phyloP scores from a whole-genome alignment of 1,284 basidiomycete genomes.

The Tranzscheliella williamsii region DNA sequence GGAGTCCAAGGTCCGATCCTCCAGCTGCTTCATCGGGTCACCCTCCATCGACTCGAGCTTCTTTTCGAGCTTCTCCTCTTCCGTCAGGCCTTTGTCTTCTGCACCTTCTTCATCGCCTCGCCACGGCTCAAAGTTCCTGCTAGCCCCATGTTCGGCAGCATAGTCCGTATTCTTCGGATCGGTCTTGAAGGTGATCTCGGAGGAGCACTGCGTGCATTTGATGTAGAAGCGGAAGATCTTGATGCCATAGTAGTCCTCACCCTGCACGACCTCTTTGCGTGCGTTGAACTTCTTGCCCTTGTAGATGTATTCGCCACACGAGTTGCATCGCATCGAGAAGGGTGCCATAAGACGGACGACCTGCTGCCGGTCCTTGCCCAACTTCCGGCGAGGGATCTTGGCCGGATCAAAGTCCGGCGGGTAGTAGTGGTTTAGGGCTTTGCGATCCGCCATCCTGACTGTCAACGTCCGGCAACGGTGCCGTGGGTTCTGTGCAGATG shows the following conservation, averaged over 20 bases:
- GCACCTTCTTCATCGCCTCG: slow-evolving; percentile 26
- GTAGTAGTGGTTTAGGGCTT: slow-evolving; percentile 63
- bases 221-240: slow-evolving; percentile 71
- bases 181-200: slow-evolving; percentile 99
- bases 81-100: slow-evolving; percentile 33
- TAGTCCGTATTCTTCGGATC: slow-evolving; percentile 78
- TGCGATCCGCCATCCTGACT: slow-evolving; percentile 61
- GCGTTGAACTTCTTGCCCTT: slow-evolving; percentile 99
- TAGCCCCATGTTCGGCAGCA: slow-evolving; percentile 55
- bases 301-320: slow-evolving; percentile 92
- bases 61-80: slow-evolving; percentile 29
- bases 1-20: slow-evolving; percentile 85
- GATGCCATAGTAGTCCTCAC: slow-evolving; percentile 97
- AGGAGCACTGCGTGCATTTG: slow-evolving; percentile 66
- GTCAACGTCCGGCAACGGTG: not conserved
- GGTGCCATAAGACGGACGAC: slow-evolving; percentile 98
- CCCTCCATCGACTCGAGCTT: slow-evolving; percentile 64
- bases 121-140: slow-evolving; percentile 58
- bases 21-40: slow-evolving; percentile 95
- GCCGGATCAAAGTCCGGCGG: slow-evolving; percentile 91
- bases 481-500: not conserved
- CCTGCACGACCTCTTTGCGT: slow-evolving; percentile 93
- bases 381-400: slow-evolving; percentile 86
- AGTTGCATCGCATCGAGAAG: slow-evolving; percentile 83
- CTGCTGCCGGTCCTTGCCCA: slow-evolving; percentile 88